These are phyloP conservation scores for Erysimum pusillum DNA, from an alignment of 441 rosid species.

Conservation along the genomic window DNA sequence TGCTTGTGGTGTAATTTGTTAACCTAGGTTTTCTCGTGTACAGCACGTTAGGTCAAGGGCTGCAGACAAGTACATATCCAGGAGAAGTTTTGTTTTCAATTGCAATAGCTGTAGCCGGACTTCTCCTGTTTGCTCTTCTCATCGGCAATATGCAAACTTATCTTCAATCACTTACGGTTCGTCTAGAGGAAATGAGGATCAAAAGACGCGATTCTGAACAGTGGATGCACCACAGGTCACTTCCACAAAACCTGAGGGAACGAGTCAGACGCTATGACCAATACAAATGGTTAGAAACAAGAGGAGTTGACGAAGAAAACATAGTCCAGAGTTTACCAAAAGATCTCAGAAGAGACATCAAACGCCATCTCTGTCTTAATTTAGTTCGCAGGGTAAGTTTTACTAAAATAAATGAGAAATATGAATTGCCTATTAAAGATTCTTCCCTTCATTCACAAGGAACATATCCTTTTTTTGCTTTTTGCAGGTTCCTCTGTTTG, in stretches of 20 bases:
- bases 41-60: slow-evolving; percentile 94
- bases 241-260: slow-evolving; percentile 61
- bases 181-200: slow-evolving; percentile 96
- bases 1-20: background rate
- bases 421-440: background rate
- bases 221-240: slow-evolving; percentile 97
- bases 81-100: slow-evolving; percentile 88
- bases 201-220: slow-evolving; percentile 97
- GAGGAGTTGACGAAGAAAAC: slow-evolving; percentile 48
- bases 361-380: slow-evolving; percentile 90
- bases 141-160: slow-evolving; percentile 99
- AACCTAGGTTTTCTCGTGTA: slow-evolving; percentile 21
- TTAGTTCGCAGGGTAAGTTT: slow-evolving; percentile 88
- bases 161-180: slow-evolving; percentile 83
- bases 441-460: no score
- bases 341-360: slow-evolving; percentile 92
- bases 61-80: slow-evolving; percentile 77
- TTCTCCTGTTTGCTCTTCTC: slow-evolving; percentile 83
- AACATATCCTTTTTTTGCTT: no score
- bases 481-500: slow-evolving; percentile 85
- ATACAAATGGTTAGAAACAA: slow-evolving; percentile 48
- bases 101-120: slow-evolving; percentile 78
- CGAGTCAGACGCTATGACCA: slow-evolving; percentile 49
- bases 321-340: slow-evolving; percentile 81
- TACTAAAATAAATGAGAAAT: slow-evolving; percentile 16